Evolutionary conservation across 2,329 filamentous ascomycete species (phyloP).

Genomic region (Magnaporthiopsis incrustans): DNA sequence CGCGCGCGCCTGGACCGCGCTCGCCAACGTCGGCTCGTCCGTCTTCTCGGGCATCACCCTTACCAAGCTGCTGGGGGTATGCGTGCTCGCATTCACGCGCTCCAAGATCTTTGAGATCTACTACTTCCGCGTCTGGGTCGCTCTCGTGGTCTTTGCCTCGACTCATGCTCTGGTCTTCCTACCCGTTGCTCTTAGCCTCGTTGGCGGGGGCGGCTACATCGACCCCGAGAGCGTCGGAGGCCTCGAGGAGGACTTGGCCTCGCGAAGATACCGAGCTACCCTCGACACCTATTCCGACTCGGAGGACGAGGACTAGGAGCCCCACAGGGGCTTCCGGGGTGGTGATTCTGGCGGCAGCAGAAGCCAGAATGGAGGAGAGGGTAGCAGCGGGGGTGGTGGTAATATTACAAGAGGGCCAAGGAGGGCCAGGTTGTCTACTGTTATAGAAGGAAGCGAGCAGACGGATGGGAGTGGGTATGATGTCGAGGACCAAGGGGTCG

Average conservation of each 20-base stretch:
- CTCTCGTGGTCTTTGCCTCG: conserved; percentile 82
- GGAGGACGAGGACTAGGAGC: conserved; percentile 50
- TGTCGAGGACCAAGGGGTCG: neutral
- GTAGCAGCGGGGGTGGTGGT: neutral
- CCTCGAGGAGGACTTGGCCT: conserved; percentile 77
- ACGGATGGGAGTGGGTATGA: neutral
- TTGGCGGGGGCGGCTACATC: conserved; percentile 80
- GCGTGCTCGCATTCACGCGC: conserved; percentile 84
- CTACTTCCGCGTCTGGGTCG: conserved; percentile 95
- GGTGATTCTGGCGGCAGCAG: neutral
- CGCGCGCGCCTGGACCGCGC: conserved; percentile 81
- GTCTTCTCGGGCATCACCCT: conserved; percentile 96
- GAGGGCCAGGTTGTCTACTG: neutral
- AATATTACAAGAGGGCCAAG: neutral
- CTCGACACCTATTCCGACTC: conserved; percentile 72
- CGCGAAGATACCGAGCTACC: conserved; percentile 65
- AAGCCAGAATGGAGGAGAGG: neutral
- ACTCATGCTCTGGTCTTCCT: conserved; percentile 85
- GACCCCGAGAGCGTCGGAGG: conserved; percentile 84
- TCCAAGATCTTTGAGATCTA: conserved; percentile 99
- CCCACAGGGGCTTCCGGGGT: neutral
- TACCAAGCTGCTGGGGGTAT: conserved; percentile 88
- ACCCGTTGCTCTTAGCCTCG: conserved; percentile 78
- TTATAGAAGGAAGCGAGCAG: neutral
- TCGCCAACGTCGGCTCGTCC: conserved; percentile 89